Base-by-base conservation (phyloP, 495 filamentous ascomycete genomes). In the Aspergillus cavernicola region DNA sequence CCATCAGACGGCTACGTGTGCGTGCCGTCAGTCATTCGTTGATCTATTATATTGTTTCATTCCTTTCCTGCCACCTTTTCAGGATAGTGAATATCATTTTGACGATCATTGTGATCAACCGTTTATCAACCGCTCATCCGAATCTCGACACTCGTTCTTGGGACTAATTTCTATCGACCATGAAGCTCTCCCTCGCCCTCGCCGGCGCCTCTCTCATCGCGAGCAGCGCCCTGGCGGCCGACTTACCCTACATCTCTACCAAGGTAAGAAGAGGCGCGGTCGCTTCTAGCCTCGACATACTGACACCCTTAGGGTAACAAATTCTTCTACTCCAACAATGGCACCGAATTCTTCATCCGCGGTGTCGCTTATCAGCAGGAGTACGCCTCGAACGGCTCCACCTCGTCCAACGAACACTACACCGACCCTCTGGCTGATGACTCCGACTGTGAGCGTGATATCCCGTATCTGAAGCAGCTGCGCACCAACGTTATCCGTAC, bases 401-500 rank as follows among this genome's bases (percentile, higher is more conserved):
- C 62, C 50, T 46, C 61, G 39, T 51, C 44, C 37, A 62, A 59
- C 48, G 50, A 24, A 36, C 56, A 66, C 55, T 87, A 83, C 68
- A 72, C 58, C 33, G 84, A 87, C 59, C 92, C 95, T 44, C 80
- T 98, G 36, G 82, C 89, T 51, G 80, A 95, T 66, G 64, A 65
- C 22, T 66, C 75, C 36, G 69, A 67, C 56, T 97, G 93, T 77
- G 74, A 80, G 61, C 87, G 92, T 58, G 93, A 98, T 67, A 78
- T 98, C 39, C 88, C 89, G n/a, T 79, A 87, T 59, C 80, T 98
- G 36, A 59, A 78, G 61, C 70, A 87, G 59, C 79, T 97, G 31
- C 76, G 80, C 48, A 93, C 92, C 65, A 98, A 98, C 72, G 84
- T 85, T 48, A 89, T 98, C 67, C 93, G 93, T 66, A 91, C 91